Base-by-base conservation (phyloP, 441 rosid genomes). In the Hura crepitans region DNA sequence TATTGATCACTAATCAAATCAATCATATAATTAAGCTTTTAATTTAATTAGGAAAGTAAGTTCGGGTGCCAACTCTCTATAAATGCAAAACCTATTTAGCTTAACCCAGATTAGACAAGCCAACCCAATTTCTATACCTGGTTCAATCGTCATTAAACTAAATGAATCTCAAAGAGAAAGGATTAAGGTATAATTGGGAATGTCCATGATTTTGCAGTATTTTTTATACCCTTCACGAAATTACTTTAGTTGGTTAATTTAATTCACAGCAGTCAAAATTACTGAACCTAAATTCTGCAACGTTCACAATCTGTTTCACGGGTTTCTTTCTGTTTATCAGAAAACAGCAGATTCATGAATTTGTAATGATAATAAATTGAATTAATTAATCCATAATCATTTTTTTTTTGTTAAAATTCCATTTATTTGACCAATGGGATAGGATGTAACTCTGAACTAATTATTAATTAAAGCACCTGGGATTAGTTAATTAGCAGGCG, bases 21-120 rank as follows among this genome's bases (percentile, higher is more conserved):
- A 45, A 55, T 33, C 71, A 39, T 27, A 42, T 33, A 20, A 28
- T 56, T 42, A n/a, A 28, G 7, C 0, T 27, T 37, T 39, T 62
- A 62, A 62, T 37, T 39, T 62, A 62, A 62, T 42, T 27, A 57
- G 62, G 58, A 31, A 58, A 20, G 33, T 2, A 39, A 61, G 64
- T 65, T 63, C 69, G 58, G 69, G 65, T 55, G 56, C 57, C 64
- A 46, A 70, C 55, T 69, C 47, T 9, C 46, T 20, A 53, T 8
- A 57, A 65, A 65, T 72, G 35, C 13, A 46, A 8, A 65, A 20
- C 69, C 39, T 63, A 30, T 54, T 20, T 20, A 13, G 57, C 46
- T 5, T 9, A 42, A 2, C 60, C 54, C 33, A 73, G 60, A 73
- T 57, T 28, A 58, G 76, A 66, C 76, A 35, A 18, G 33, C 71